These are phyloP conservation scores for Prunus yedoensis DNA, from an alignment of 331 rosid genomes.

Conservation along the genomic window DNA sequence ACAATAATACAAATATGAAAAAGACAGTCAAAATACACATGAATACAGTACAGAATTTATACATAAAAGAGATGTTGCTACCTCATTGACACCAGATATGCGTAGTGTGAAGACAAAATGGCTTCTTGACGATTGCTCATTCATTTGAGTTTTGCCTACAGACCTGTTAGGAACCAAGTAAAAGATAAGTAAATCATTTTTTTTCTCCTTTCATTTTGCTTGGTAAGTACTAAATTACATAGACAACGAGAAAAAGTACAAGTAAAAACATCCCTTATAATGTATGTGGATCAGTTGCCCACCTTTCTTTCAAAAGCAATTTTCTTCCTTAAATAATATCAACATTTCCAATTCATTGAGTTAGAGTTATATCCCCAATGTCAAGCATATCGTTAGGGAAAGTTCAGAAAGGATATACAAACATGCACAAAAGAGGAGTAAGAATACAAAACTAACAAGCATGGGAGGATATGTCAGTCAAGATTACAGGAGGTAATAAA, in stretches of 20 bases:
- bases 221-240: not conserved
- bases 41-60: not conserved
- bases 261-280: not conserved
- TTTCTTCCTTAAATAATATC: not conserved
- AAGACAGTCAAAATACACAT: not conserved
- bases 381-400: not conserved
- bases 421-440: not conserved
- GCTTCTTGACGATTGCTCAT: slow-evolving; percentile 96
- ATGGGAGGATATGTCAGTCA: not conserved
- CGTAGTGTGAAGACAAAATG: slow-evolving; percentile 97
- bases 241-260: not conserved
- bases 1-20: slow-evolving; percentile 6
- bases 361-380: not conserved
- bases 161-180: slow-evolving; percentile 48
- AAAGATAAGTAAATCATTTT: not conserved
- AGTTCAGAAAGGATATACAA: not conserved
- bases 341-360: not conserved
- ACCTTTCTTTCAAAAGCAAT: not conserved
- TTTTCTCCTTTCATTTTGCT: not conserved
- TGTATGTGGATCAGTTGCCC: not conserved
- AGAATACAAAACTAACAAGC: not conserved
- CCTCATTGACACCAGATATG: slow-evolving; percentile 92
- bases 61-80: slow-evolving; percentile 22
- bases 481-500: not conserved
- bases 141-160: slow-evolving; percentile 98